phyloP scores from a whole-genome alignment of 176 grass and related monocot genomes.

The Eragrostis nindensis region DNA sequence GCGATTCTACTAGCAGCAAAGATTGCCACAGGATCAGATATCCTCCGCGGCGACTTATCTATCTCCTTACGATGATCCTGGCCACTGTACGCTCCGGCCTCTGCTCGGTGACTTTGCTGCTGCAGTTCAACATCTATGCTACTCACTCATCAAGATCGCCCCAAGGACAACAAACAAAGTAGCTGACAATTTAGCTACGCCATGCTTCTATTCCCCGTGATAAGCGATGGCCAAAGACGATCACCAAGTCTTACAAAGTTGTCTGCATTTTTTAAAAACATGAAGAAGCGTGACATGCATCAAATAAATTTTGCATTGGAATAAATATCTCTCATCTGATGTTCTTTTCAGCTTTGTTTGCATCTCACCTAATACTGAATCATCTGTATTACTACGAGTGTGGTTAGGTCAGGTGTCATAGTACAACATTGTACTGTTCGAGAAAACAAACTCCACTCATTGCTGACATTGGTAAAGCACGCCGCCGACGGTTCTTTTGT shows the following conservation, averaged over 20 bases:
- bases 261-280: slow-evolving; percentile 6
- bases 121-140: no score
- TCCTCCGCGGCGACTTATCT: no score
- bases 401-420: slow-evolving; percentile 45
- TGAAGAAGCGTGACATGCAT: slow-evolving; percentile 2
- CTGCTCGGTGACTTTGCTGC: no score
- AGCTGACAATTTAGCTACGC: no score
- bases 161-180: no score
- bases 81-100: no score
- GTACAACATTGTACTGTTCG: slow-evolving; percentile 35
- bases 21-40: no score
- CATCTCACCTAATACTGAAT: not conserved
- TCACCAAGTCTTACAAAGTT: not conserved
- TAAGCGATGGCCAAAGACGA: slow-evolving; percentile 4
- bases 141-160: no score
- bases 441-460: slow-evolving; percentile 7
- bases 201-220: no score
- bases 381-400: not conserved
- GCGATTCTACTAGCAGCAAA: no score
- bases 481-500: slow-evolving; percentile 19
- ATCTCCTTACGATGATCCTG: no score
- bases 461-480: not conserved
- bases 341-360: slow-evolving; percentile 28
- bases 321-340: slow-evolving; percentile 6
- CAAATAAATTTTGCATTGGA: not conserved